phyloP scores from a whole-genome alignment of 495 filamentous ascomycete species.

The Aspergillus baeticus region DNA sequence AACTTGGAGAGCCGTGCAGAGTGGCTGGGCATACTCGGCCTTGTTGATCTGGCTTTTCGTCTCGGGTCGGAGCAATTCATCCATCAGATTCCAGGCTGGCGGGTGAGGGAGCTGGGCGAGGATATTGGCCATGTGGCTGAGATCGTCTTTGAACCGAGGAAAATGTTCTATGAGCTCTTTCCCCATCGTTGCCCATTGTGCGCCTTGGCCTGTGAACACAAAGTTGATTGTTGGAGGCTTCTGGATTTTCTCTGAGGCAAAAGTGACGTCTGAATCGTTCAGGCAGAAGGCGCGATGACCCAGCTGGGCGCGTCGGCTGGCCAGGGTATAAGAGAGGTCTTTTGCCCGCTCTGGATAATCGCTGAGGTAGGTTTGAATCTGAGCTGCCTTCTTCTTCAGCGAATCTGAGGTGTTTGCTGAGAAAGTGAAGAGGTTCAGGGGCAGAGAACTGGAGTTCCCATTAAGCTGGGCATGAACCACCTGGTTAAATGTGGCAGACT shows the following conservation, averaged over 20 bases:
- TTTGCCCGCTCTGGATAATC: not conserved
- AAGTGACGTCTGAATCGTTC: not conserved
- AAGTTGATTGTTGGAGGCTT: slow-evolving; percentile 6
- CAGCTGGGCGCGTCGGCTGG: not conserved
- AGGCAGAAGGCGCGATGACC: not conserved
- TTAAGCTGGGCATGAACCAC: not conserved
- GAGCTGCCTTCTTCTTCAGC: not conserved
- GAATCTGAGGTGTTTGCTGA: not conserved
- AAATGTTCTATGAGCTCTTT: slow-evolving; percentile 9
- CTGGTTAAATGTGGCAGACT: slow-evolving; percentile 22
- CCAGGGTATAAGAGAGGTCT: not conserved
- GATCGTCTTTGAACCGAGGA: not conserved
- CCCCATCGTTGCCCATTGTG: slow-evolving; percentile 28
- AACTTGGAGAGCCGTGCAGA: slow-evolving; percentile 31
- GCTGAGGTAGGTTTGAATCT: not conserved
- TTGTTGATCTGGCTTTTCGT: not conserved
- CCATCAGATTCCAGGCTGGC: not conserved
- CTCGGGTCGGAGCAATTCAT: not conserved
- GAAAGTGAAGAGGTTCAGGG: not conserved
- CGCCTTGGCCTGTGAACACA: slow-evolving; percentile 19
- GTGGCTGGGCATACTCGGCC: slow-evolving; percentile 22
- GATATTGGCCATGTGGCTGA: not conserved
- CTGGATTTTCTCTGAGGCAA: not conserved
- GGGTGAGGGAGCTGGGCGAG: not conserved
- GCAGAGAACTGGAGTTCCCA: not conserved